Base-by-base conservation (phyloP, 371 early-diverging fungal genomes). In the Lichtheimia corymbifera region DNA sequence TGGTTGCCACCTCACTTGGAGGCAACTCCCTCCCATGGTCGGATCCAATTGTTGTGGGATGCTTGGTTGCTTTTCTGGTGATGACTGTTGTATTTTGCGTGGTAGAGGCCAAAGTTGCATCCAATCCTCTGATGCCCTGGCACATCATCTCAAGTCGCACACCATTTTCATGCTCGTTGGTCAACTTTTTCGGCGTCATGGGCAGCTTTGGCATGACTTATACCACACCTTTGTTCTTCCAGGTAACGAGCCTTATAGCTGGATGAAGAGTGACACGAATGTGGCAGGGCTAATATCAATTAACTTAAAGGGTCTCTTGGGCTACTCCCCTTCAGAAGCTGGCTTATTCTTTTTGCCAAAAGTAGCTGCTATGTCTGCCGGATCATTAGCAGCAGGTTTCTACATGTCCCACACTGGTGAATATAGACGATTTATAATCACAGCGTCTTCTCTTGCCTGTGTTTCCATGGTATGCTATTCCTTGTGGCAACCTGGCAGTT, bases 1-100 rank as follows among this genome's bases (percentile, higher is more conserved):
- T 89, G 35, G 44, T 88, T 53, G 84, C 87, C n/a, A 79, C 86
- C 22, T 72, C 85, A 11, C 82, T 88, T 83, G 87, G 88, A 57
- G 88, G 89, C 17, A 78, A 78, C 59, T 73, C 80, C 14, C 71
- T 75, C 58, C 62, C 76, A 1, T 86, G 92, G 93, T 63, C 72
- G n/a, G 81, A 89, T 30, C 84, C 83, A 4, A 44, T 76, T 47
- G 81, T 86, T n/a, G 76, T 85, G 35, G 81, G 82, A 0, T 68
- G 88, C 20, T 67, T 89, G 13, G 64, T 73, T 17, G 81, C 71
- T 11, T 83, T 81, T 11, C 60, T 70, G 14, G 66, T 70, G 0
- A 55, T 84, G 13, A 71, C 82, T 2, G 42, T 72, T 5, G 25
- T 74, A 4, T 91, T 91, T 54, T 65, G 82, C 35, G 17, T 80